A percentile compares a stretch with the other conserved stretches of the same genome.
phyloP scores from a whole-genome alignment of 1,284 basidiomycete genomes.

The Leccinum cinnamomeum region DNA sequence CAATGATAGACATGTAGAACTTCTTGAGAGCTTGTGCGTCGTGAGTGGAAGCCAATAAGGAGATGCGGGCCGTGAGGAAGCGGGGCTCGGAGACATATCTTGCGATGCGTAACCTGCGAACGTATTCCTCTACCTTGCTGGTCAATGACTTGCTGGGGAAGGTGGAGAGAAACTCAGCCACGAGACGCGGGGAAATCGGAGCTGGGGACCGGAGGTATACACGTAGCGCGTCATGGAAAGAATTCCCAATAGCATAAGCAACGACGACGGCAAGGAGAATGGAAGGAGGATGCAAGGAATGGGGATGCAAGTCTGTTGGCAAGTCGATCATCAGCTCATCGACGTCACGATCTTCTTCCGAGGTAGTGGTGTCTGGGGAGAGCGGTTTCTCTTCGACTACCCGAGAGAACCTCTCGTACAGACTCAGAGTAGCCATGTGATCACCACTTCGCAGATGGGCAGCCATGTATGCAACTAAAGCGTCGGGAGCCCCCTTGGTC shows the following conservation, averaged over 20 bases:
- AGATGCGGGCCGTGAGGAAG: slow-evolving; percentile 51
- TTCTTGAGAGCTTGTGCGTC: slow-evolving; percentile 39
- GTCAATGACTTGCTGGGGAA: slow-evolving; percentile 39
- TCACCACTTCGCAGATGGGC: slow-evolving; percentile 44
- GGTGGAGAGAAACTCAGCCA: slow-evolving; percentile 39
- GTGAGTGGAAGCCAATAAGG: slow-evolving; percentile 40
- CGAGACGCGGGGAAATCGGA: slow-evolving; percentile 37
- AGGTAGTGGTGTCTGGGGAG: slow-evolving; percentile 13
- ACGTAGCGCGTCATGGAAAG: slow-evolving; percentile 53
- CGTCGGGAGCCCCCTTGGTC: slow-evolving; percentile 42
- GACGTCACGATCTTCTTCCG: slow-evolving; percentile 24
- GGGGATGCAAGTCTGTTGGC: slow-evolving; percentile 13
- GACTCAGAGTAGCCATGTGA: slow-evolving; percentile 41
- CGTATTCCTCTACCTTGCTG: slow-evolving; percentile 43
- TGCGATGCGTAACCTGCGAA: slow-evolving; percentile 49
- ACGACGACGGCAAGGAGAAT: slow-evolving; percentile 52
- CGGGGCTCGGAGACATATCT: slow-evolving; percentile 49
- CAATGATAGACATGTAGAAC: slow-evolving; percentile 49
- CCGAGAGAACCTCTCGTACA: slow-evolving; percentile 47
- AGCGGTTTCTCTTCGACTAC: slow-evolving; percentile 27
- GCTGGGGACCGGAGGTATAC: slow-evolving; percentile 40
- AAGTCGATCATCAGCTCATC: slow-evolving; percentile 25
- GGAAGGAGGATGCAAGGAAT: slow-evolving; percentile 32
- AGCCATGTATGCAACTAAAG: slow-evolving; percentile 52
- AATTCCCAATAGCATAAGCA: slow-evolving; percentile 58